phyloP scores from a whole-genome alignment of 2,329 filamentous ascomycete genomes.

The Xylariaceae sp. region DNA sequence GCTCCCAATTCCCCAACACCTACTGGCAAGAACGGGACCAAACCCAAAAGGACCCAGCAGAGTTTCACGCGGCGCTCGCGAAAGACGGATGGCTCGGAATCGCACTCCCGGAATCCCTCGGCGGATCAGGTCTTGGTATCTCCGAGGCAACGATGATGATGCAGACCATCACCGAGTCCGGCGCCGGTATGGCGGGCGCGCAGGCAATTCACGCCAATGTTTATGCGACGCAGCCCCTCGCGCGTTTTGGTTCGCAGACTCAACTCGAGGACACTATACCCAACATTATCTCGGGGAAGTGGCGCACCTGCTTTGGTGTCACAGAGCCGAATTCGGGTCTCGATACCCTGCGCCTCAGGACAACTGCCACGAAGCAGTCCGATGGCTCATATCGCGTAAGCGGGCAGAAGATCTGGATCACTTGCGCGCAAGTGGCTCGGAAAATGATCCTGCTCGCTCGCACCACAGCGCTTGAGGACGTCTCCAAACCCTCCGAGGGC shows the following conservation, averaged over 20 bases:
- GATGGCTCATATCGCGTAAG: slow-evolving; percentile 63
- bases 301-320: slow-evolving; percentile 75
- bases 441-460: slow-evolving; percentile 82
- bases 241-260: slow-evolving; percentile 64
- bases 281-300: slow-evolving; percentile 67
- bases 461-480: slow-evolving; percentile 65
- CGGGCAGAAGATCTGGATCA: slow-evolving; percentile 88
- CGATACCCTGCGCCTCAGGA: slow-evolving; percentile 69
- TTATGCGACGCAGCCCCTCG: slow-evolving; percentile 71
- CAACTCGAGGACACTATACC: slow-evolving; percentile 64
- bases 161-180: slow-evolving; percentile 74
- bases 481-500: slow-evolving; percentile 67
- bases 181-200: slow-evolving; percentile 72
- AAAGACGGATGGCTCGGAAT: slow-evolving; percentile 79
- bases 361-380: slow-evolving; percentile 50
- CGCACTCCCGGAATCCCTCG: slow-evolving; percentile 68
- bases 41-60: slow-evolving; percentile 64
- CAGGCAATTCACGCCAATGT: slow-evolving; percentile 63
- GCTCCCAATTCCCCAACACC: slow-evolving; percentile 65
- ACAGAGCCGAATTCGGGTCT: slow-evolving; percentile 81
- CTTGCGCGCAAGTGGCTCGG: slow-evolving; percentile 73
- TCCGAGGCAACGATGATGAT: slow-evolving; percentile 85
- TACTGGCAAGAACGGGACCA: slow-evolving; percentile 77
- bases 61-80: slow-evolving; percentile 71
- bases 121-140: slow-evolving; percentile 72